Evolutionary conservation across 257 asterid genomes (phyloP).

Genomic region (Cruciata laevipes): DNA sequence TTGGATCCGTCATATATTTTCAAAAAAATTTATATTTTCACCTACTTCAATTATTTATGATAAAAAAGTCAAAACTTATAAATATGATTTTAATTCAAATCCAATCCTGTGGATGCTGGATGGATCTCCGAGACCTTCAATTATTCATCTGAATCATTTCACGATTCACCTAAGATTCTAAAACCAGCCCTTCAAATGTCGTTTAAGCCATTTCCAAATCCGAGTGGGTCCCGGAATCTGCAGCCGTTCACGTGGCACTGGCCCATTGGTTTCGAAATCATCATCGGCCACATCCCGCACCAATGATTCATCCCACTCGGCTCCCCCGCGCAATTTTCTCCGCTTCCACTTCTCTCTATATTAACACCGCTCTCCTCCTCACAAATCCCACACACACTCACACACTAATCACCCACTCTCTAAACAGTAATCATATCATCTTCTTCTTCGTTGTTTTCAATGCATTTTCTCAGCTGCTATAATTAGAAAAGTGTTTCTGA

Average conservation of each 20-base stretch:
- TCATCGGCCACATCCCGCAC: not conserved
- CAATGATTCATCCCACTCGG: not conserved
- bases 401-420: not conserved
- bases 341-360: constrained; percentile 5
- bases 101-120: not conserved
- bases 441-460: not conserved
- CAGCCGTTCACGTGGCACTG: constrained; percentile 30
- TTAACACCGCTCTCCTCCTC: not conserved
- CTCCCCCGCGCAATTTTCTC: not conserved
- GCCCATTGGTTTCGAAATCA: constrained; percentile 16
- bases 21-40: too few relatives aligned
- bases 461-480: constrained; percentile 16
- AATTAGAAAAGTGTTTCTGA: not conserved
- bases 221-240: constrained; percentile 10
- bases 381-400: not conserved
- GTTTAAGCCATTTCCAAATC: not conserved
- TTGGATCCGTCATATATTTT: too few relatives aligned
- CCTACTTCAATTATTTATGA: too few relatives aligned
- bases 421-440: not conserved
- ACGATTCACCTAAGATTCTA: not conserved
- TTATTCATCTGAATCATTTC: not conserved
- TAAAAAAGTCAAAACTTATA: too few relatives aligned
- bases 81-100: too few relatives aligned
- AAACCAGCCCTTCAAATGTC: not conserved
- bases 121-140: not conserved